A percentile compares a stretch with the other conserved stretches of the same genome.
Conservation (phyloP, 2,329 filamentous ascomycete genomes). For the Fusarium lateritium region DNA sequence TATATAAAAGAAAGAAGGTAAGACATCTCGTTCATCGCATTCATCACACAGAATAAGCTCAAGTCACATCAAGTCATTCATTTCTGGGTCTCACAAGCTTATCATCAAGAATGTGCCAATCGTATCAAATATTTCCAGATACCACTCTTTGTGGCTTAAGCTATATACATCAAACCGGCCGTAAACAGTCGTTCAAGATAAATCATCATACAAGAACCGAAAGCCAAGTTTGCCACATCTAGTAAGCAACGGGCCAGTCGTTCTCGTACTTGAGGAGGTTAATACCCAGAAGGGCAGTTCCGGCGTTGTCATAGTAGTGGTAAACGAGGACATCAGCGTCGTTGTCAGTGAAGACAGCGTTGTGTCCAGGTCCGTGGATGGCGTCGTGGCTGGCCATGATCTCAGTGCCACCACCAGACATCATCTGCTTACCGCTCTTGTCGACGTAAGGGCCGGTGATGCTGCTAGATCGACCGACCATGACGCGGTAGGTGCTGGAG, state of each 20-base stretch:
- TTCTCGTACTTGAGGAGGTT: slow-evolving; percentile 51
- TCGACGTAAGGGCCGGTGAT: slow-evolving; percentile 51
- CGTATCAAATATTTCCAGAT: too few relatives aligned
- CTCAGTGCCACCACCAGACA: slow-evolving; percentile 51
- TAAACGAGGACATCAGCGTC: slow-evolving; percentile 53
- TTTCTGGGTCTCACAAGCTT: too few relatives aligned
- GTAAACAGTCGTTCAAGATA: too few relatives aligned
- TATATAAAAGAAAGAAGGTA: too few relatives aligned
- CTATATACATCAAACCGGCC: too few relatives aligned
- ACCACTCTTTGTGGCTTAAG: too few relatives aligned
- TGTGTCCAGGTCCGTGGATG: slow-evolving; percentile 52
- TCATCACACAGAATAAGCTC: too few relatives aligned
- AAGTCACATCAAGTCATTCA: too few relatives aligned
- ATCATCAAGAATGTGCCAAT: too few relatives aligned
- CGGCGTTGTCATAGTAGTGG: slow-evolving; percentile 50
- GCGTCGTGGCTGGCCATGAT: slow-evolving; percentile 49
- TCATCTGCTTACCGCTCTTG: slow-evolving; percentile 45
- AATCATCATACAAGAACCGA: too few relatives aligned
- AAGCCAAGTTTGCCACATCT: neutral
- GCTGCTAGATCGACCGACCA: slow-evolving; percentile 53
- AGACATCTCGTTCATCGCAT: too few relatives aligned
- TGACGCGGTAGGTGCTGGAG: slow-evolving; percentile 51
- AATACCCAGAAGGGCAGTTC: slow-evolving; percentile 49
- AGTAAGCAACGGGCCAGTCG: slow-evolving; percentile 53
- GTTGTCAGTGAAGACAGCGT: slow-evolving; percentile 51